A percentile compares a stretch with the other conserved stretches of the same genome.
Evolutionary conservation across 108 stramenopile species (phyloP).

Genomic region (Cafeteria roenbergensis): DNA sequence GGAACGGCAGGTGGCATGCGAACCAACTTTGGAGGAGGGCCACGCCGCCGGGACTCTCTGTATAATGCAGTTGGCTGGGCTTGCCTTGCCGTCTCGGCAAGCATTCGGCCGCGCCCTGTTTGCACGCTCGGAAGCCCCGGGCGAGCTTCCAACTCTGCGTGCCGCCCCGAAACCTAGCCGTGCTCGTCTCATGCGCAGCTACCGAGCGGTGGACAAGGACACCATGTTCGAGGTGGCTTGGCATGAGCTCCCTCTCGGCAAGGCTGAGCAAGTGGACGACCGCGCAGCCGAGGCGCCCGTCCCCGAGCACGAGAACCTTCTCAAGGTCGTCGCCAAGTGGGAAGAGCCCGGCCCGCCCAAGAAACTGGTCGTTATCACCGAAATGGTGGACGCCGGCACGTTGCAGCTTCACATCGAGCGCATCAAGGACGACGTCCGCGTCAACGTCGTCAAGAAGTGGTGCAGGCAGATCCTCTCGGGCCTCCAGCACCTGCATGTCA

Average conservation of each 20-base stretch:
- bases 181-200: too few relatives aligned
- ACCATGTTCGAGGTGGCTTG: slow-evolving; percentile 17
- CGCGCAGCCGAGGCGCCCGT: slow-evolving; percentile 17
- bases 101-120: too few relatives aligned
- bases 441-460: slow-evolving; percentile 93
- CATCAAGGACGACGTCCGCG: slow-evolving; percentile 86
- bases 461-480: slow-evolving; percentile 89
- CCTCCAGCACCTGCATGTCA: slow-evolving; percentile 81
- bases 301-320: slow-evolving; percentile 11
- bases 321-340: neutral
- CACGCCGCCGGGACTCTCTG: too few relatives aligned
- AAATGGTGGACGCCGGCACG: slow-evolving; percentile 81
- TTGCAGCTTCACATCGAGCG: slow-evolving; percentile 72
- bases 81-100: too few relatives aligned
- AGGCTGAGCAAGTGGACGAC: slow-evolving; percentile 6
- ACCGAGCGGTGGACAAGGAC: slow-evolving; percentile 11
- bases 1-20: too few relatives aligned
- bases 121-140: too few relatives aligned
- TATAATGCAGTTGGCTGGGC: too few relatives aligned
- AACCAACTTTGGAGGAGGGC: too few relatives aligned
- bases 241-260: slow-evolving; percentile 8
- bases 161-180: too few relatives aligned
- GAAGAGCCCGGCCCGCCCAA: too few relatives aligned
- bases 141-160: too few relatives aligned
- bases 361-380: slow-evolving; percentile 72